phyloP scores from a whole-genome alignment of 2,329 filamentous ascomycete genomes.

The Gaeumannomyces tritici region DNA sequence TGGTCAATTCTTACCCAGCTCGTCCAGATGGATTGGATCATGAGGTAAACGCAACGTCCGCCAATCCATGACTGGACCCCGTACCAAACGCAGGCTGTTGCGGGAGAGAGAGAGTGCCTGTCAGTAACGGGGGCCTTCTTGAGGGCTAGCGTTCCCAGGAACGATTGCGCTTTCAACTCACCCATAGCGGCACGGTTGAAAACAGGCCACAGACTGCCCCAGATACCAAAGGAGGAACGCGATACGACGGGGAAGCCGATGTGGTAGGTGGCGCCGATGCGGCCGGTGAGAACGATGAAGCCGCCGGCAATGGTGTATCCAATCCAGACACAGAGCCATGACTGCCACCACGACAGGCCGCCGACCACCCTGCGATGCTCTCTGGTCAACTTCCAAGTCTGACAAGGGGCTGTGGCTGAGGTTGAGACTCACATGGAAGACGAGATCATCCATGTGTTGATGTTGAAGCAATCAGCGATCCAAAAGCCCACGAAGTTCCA shows the following conservation, averaged over 20 bases:
- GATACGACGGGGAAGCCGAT: conserved; percentile 79
- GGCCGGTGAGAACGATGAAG: conserved; percentile 70
- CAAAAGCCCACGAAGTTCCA: conserved; percentile 88
- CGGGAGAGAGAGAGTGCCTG: not conserved
- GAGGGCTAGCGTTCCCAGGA: conserved; percentile 1
- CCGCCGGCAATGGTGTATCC: conserved; percentile 69
- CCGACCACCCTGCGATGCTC: conserved; percentile 40
- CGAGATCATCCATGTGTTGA: conserved; percentile 92
- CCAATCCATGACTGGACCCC: conserved; percentile 82
- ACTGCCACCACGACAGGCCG: conserved; percentile 85
- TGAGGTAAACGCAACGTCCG: conserved; percentile 74
- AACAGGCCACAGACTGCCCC: conserved; percentile 81
- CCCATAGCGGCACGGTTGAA: conserved; percentile 79
- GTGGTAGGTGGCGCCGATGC: conserved; percentile 80
- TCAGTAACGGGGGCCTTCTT: conserved; percentile 5
- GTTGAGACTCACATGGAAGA: conserved; percentile 48
- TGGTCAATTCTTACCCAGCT: conserved; percentile 40
- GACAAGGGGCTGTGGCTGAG: too few relatives aligned
- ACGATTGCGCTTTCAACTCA: conserved; percentile 19
- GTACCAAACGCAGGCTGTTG: conserved; percentile 69
- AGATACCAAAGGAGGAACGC: conserved; percentile 76
- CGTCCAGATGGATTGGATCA: conserved; percentile 80
- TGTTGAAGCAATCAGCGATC: conserved; percentile 79
- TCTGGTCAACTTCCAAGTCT: not conserved
- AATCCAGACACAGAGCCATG: conserved; percentile 79